Evolutionary conservation across 495 filamentous ascomycete species (phyloP), one percentile per base, ranked within the genome.

Genomic region (Thermothielavioides terrestris): DNA sequence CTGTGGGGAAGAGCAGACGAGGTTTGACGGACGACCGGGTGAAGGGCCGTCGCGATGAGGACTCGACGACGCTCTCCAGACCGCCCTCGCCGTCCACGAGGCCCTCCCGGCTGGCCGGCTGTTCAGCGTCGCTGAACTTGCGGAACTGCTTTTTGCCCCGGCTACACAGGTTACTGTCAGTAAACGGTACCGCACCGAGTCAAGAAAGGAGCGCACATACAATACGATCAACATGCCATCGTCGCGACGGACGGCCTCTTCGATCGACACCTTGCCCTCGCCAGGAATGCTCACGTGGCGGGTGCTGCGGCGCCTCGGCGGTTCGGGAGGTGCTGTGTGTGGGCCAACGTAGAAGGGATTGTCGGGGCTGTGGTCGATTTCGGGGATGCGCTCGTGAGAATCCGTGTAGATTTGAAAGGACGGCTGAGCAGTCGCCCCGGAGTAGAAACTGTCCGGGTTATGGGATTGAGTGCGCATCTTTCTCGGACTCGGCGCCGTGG

Each of bases 101-200:
- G 53, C 50, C 64, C 11, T 63, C 68, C 14, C 47, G 52, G 12
- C 53, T 55, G 22, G 42, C 36, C 15, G 40, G 42, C n/a, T 59
- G 55, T 9, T 63, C 67, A 22, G 53, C 40, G 1, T 73, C 66
- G 7, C 62, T 60, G 56, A 83, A 86, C 52, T 78, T 81, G 56
- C 78, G 81, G 74, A 89, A 94, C 39, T 88, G 73, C 63, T 85
- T 89, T 76, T 88, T 90, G 59, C 92, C 92, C 54, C 92, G 92
- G 67, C 91, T 96, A 61, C 4, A 49, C 52, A 50, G 26, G n/a
- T n/a, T 36, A 7, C 27, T 18, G 55, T 68, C 52, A 62, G 60
- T 54, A 44, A 42, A 20, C 22, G 12, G 2, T 4, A 46, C 34
- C 36, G 2, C 30, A 27, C 46, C 18, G 15, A 31, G 18, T 34